Evolutionary conservation across 768 basidiomycete species (phyloP), one percentile per base, ranked within the genome.

Genomic region (Harrya chromipes): DNA sequence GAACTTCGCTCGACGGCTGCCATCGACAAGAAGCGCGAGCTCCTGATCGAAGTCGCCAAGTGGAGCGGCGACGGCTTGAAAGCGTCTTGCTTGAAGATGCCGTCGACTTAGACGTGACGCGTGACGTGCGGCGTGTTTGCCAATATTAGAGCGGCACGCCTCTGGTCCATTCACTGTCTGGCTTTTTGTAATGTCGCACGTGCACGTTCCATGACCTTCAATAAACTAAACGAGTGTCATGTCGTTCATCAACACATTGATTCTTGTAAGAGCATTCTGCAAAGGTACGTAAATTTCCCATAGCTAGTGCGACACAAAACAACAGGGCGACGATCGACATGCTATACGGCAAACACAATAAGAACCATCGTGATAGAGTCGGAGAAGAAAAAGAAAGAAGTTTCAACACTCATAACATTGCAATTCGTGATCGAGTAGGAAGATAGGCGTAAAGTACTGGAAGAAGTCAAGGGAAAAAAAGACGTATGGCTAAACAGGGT

Each of bases 21-120:
- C 3, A 74, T 81, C 46, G 84, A 87, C 51, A 90, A 86, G 67
- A 93, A 92, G 65, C 80, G 82, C 37, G 79, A 81, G 20, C 71
- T 92, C 27, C 71, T 92, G 24, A 56, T 88, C 13, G 83, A 90
- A 52, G 87, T 89, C 0, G 84, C 88, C 13, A 86, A 86, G 62
- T 91, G 88, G 88, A 87, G 87, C 52, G 90, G 90, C 4, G 90
- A 93, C 65, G 90, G 90, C 1, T 65, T 92, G 58, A 83, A 77
- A 56, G 82, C 84, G 17, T 78, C 80, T 31, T 90, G 87, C 62
- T 70, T 92, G 59, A 92, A 92, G 69, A 80, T 91, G 80, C 84
- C 87, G 20, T 72, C 81, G 17, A 82, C 70, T 55, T 81, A 63
- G 66, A 43, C 10, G 39, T 13, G 33, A 14, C 14, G 16, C 8